Evolutionary conservation across 768 basidiomycete genomes (phyloP), one percentile per base, ranked within the genome.

Genomic region (Tylopilus sp.): DNA sequence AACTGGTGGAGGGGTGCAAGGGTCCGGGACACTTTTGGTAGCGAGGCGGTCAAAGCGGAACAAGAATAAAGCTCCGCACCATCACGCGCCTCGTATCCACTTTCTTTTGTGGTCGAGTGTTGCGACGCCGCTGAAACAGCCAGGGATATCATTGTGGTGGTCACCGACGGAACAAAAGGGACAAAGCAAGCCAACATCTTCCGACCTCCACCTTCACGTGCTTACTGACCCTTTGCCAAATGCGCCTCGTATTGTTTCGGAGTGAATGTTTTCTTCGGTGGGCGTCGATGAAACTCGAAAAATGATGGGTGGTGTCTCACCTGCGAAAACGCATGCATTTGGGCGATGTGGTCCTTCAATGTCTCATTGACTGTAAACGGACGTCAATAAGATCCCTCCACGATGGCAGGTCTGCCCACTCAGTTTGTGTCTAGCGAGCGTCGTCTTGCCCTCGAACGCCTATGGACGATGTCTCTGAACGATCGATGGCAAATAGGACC

Each of bases 291-390:
- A 31, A 26, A 43, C 29, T 45, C 24, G 41, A 22, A 30, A 14
- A 3, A n/a, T n/a, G 26, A 50, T 26, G 45, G 12, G 11, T 24
- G 17, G 13, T 41, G 22, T 45, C 72, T 48, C 58, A 90, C 91
- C 83, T 93, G 90, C 14, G 90, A 90, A 70, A 93, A 93, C 6
- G 91, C 90, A 61, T 93, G 90, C 79, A 93, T 85, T 52, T 86
- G 81, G 0, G 86, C 75, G 52, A 93, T 91, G 60, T 91, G 76
- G 3, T 72, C 72, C 71, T 88, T 92, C 62, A 93, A 66, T 10
- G 85, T 63, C 22, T 89, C 85, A 61, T 92, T 92, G 53, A 93
- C 90, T 92, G 55, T 17, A 25, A 44, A 9, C 40, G 36, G 48
- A 19, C 42, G 52, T 57, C 58, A 57, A 41, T 1, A n/a, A n/a